A percentile compares a stretch with the other conserved stretches of the same genome.
phyloP scores from a whole-genome alignment of 306 rosid genomes.

The Alnus rubra region DNA sequence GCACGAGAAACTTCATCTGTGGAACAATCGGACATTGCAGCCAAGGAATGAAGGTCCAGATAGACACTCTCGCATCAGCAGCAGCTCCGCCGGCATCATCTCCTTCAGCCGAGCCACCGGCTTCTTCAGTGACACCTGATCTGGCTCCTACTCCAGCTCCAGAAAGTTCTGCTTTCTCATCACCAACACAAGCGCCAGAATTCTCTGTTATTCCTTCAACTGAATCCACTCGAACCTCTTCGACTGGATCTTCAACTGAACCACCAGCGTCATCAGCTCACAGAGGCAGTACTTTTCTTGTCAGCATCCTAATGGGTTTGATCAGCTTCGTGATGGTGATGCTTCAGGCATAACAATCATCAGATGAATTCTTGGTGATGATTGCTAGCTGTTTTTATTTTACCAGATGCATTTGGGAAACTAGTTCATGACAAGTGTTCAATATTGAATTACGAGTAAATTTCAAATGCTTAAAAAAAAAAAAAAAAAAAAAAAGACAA shows the following conservation, averaged over 20 bases:
- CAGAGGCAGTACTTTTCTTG: constrained; percentile 27
- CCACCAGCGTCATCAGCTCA: constrained; percentile 44
- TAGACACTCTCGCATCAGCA: constrained; percentile 60
- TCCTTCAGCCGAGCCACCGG: constrained; percentile 30
- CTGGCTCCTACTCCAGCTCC: constrained; percentile 41
- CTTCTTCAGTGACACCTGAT: constrained; percentile 17
- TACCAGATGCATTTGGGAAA: neutral
- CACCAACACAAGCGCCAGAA: constrained; percentile 29
- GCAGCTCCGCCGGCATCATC: constrained; percentile 43
- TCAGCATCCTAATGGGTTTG: constrained; percentile 33
- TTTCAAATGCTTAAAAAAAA: neutral
- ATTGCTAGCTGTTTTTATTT: constrained; percentile 7
- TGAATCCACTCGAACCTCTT: constrained; percentile 38
- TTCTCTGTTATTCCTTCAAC: constrained; percentile 48
- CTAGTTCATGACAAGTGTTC: neutral
- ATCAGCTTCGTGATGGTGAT: constrained; percentile 32
- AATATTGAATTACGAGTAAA: neutral
- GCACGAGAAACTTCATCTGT: constrained; percentile 87
- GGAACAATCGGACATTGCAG: constrained; percentile 68
- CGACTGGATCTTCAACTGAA: constrained; percentile 32
- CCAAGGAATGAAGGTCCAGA: constrained; percentile 74
- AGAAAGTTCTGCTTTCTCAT: constrained; percentile 25
- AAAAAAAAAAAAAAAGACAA: too few relatives aligned
- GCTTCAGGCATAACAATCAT: constrained; percentile 41
- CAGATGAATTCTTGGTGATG: constrained; percentile 2